phyloP scores from a whole-genome alignment of 1,284 basidiomycete species.

The Rhodotorula sp. region DNA sequence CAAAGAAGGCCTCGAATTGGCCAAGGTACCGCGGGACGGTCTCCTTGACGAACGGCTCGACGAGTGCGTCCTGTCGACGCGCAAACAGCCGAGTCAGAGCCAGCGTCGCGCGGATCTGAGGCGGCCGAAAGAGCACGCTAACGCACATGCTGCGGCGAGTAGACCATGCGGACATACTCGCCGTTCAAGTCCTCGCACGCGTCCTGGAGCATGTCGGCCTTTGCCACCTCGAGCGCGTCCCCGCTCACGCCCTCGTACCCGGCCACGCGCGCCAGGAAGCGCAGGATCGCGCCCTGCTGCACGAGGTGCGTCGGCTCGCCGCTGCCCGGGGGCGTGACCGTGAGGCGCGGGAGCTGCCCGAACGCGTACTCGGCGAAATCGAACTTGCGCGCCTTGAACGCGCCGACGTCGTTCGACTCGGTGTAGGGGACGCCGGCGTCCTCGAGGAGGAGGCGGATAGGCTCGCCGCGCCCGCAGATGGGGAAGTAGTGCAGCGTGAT shows the following conservation, averaged over 20 bases:
- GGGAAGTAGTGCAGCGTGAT: constrained; percentile 3
- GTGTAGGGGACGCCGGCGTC: constrained; percentile 11
- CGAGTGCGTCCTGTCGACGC: too few species aligned
- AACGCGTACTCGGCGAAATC: constrained; percentile 13
- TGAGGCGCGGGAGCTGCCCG: constrained; percentile 15
- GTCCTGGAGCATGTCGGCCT: constrained; percentile 7
- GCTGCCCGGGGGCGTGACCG: neutral
- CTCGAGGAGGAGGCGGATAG: constrained; percentile 13
- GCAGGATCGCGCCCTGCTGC: constrained; percentile 17
- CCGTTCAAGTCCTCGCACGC: constrained; percentile 20
- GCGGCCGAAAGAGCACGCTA: neutral
- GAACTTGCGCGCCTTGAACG: neutral
- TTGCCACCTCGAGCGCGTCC: constrained; percentile 1
- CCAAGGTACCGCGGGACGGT: too few species aligned
- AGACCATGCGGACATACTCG: constrained; percentile 3
- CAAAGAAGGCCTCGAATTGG: too few species aligned
- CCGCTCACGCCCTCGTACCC: neutral
- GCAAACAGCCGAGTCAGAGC: too few species aligned
- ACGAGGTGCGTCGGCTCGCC: neutral
- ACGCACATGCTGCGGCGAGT: constrained; percentile 9
- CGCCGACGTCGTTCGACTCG: constrained; percentile 2
- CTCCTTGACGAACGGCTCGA: too few species aligned
- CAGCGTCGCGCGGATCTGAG: too few species aligned
- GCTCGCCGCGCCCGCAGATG: constrained; percentile 24
- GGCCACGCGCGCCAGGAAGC: constrained; percentile 7